A percentile compares a stretch with the other conserved stretches of the same genome.
These are phyloP conservation scores for Pseudogymnoascus pannorum DNA, from an alignment of 2,329 filamentous ascomycete species.

Conservation along the genomic window DNA sequence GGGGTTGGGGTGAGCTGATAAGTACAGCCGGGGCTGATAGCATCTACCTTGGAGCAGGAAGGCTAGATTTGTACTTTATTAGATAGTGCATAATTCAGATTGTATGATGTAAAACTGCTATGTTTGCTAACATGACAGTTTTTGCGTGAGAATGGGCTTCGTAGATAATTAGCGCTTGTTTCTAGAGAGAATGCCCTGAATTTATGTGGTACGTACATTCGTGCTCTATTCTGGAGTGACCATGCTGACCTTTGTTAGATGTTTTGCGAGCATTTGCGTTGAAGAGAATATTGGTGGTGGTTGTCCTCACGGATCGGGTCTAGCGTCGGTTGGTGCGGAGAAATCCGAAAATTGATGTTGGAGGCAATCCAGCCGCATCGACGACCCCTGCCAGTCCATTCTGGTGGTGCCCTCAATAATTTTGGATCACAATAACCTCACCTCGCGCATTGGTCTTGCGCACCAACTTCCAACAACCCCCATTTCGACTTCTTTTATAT, in stretches of 20 bases:
- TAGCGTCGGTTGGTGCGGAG: neutral
- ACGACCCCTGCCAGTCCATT: conserved; percentile 6
- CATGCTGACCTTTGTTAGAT: neutral
- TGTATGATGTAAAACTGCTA: conserved; percentile 1
- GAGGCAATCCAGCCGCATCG: conserved; percentile 1
- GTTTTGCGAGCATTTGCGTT: neutral
- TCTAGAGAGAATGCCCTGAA: neutral
- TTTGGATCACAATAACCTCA: conserved; percentile 9
- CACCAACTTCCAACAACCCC: conserved; percentile 5
- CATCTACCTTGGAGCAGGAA: conserved; percentile 10
- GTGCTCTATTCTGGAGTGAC: neutral
- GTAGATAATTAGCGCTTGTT: neutral
- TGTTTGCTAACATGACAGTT: neutral
- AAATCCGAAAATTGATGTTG: conserved; percentile 5
- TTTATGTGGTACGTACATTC: neutral
- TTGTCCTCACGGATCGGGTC: neutral
- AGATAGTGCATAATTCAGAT: conserved; percentile 18
- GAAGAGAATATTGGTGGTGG: neutral
- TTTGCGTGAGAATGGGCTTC: neutral
- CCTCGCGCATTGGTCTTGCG: conserved; percentile 1
- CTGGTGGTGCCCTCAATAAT: conserved; percentile 7
- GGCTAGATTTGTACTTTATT: conserved; percentile 29
- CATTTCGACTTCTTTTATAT: neutral
- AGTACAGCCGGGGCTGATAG: conserved; percentile 6
- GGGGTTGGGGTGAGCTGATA: neutral